Base-by-base conservation (phyloP, 148 eudicot genomes). In the Rhododendron vialii region DNA sequence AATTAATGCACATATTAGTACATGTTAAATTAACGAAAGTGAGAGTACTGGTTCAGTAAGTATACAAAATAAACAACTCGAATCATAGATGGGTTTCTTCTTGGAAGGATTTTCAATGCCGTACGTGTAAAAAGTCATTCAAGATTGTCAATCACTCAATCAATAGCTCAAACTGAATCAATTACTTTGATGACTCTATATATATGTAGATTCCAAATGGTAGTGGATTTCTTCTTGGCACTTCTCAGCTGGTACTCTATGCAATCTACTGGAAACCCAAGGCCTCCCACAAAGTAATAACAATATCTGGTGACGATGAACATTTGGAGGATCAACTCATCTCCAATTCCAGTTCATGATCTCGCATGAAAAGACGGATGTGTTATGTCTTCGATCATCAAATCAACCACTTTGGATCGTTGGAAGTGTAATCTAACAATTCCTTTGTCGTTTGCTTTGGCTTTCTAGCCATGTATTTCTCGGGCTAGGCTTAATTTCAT, bases 231-330 rank as follows among this genome's bases (percentile, higher is more conserved):
- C 10, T 79, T n/a, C 35, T 79, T 47, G 82, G 82, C 6, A 47
- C 35, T 3, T 51, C 57, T 79, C 82, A 79, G 35, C 59, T 79
- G 59, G 59, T 79, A 22, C 82, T 79, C 57, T 79, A 79, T 28
- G 57, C 82, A 10, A 26, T 79, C 15, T 26, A 79, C 81, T 22
- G 81, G 48, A 79, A 33, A 47, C 28, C 57, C 0, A 79, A 13
- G 24, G 15, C 17, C 51, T 79, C 82, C 82, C 57, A 4, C 10
- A n/a, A 79, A 11, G 17, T 79, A 15, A 26, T 5, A 14, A 10
- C 18, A 26, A 5, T 2, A 12, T n/a, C 53, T 4, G 53, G 33
- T 26, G 73, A 11, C 0, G 76, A 71, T 71, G 76, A 71, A 26
- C 41, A 30, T 71, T 71, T 71, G 76, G 76, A 71, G 20, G 76